Conservation (phyloP, 768 basidiomycete genomes). For the Mycena pura region DNA sequence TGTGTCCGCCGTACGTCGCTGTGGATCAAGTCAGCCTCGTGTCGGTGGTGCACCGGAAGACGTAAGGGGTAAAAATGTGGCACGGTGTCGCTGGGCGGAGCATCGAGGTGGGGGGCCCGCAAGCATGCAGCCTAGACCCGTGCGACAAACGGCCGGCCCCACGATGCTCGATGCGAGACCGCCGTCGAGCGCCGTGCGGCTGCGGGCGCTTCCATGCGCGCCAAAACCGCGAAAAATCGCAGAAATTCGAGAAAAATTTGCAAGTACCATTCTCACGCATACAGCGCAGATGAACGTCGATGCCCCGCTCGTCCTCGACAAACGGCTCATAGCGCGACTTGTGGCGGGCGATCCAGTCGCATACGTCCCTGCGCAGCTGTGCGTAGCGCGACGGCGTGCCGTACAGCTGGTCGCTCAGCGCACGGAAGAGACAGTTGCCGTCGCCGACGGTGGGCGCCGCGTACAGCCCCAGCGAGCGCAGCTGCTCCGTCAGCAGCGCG, state of each 20-base stretch:
- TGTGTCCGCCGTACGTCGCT: slow-evolving; percentile 92
- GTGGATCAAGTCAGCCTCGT: slow-evolving; percentile 7
- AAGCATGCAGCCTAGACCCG: too few relatives aligned
- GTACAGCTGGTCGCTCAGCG: slow-evolving; percentile 86
- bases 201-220: too few relatives aligned
- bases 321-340: slow-evolving; percentile 82
- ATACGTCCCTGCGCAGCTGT: slow-evolving; percentile 75
- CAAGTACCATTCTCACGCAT: slow-evolving; percentile 81
- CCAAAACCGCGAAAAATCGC: slow-evolving; percentile 3
- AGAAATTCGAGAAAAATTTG: neutral
- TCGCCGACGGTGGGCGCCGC: slow-evolving; percentile 88
- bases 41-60: too few relatives aligned
- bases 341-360: slow-evolving; percentile 79
- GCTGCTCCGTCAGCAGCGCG: slow-evolving; percentile 71
- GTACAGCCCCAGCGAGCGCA: slow-evolving; percentile 81
- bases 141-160: too few relatives aligned
- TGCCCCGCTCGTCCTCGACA: slow-evolving; percentile 82
- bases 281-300: slow-evolving; percentile 72
- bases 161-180: too few relatives aligned
- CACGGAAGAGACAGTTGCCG: slow-evolving; percentile 94
- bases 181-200: too few relatives aligned
- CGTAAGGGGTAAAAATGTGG: too few relatives aligned
- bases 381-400: slow-evolving; percentile 76
- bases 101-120: too few relatives aligned
- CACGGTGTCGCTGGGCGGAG: too few relatives aligned